Percentiles rank a stretch among this genome's conserved stretches.
Conservation (phyloP, 306 rosid species). For the Rosa chinensis region DNA sequence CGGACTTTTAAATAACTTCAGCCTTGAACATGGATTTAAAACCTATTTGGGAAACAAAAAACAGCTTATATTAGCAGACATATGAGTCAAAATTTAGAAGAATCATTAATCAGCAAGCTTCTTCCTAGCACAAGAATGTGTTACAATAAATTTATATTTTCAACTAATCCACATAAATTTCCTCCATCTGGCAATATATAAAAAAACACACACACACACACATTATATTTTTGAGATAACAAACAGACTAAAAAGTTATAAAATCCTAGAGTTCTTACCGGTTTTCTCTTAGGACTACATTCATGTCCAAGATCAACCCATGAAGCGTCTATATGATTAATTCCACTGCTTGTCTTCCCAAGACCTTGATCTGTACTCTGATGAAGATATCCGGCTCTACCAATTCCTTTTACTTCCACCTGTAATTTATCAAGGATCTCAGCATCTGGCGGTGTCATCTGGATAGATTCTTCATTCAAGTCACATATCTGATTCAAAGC, state of each 20-base stretch:
- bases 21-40: conserved; percentile 43
- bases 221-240: background rate
- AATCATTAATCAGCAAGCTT: background rate
- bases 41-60: conserved; percentile 36
- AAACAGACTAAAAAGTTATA: background rate
- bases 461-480: conserved; percentile 35
- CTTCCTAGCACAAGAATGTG: background rate
- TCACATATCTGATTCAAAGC: conserved; percentile 32
- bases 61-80: conserved; percentile 6
- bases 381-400: conserved; percentile 20
- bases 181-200: too few relatives aligned
- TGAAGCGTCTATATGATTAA: conserved; percentile 13
- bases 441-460: conserved; percentile 43
- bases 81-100: background rate
- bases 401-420: conserved; percentile 25
- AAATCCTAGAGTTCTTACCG: conserved; percentile 30
- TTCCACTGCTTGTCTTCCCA: conserved; percentile 24
- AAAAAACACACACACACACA: too few relatives aligned
- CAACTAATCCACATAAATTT: too few relatives aligned
- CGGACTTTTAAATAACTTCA: conserved; percentile 44
- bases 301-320: conserved; percentile 23
- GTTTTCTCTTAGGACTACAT: conserved; percentile 31
- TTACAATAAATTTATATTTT: background rate
- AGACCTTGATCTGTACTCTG: conserved; percentile 27
- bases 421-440: conserved; percentile 23